Base-by-base conservation (phyloP, 177 flowering plant genomes). In the Vitis hybrid region DNA sequence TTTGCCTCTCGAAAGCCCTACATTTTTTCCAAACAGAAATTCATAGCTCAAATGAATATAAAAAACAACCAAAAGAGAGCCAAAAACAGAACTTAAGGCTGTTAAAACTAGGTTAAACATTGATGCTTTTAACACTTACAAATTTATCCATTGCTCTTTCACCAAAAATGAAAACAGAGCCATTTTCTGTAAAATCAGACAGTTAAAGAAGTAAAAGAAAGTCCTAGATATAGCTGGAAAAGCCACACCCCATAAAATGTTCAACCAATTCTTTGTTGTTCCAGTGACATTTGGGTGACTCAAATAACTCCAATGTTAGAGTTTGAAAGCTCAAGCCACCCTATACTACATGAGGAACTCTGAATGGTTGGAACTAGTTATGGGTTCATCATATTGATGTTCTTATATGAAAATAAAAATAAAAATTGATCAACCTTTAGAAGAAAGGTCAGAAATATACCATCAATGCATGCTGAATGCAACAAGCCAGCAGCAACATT, bases 391-490 rank as follows among this genome's bases (percentile, higher is more conserved):
- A 38, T 38, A 38, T 38, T 38, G 9, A 38, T 38, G 47, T 38
- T 38, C 47, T 38, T 38, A 8, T 0, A 38, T 38, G 47, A 38
- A 38, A 38, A 38, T 38, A 38, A 0, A 38, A 59, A 9, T 15
- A 38, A 0, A 38, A 59, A 9, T 15, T 19, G 24, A 59, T n/a
- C 19, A n/a, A 33, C 3, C 38, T 5, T 38, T 38, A 15, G 14
- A 66, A 24, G 15, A 62, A 59, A 68, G 19, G 24, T n/a, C 51
- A 24, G 14, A 4, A 52, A 66, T 24, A 55, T 89, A 93, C 99
- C 98, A 81, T 80, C 83, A 70, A 87, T 77, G 69, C 97, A 92
- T 31, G 90, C 95, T 66, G 99, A 87, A 87, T 91, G 97, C 81
- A 94, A 69, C 80, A 96, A 69, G 52, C 99, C 99, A 49, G 99